Percentiles rank a stretch among this genome's conserved stretches.
Evolutionary conservation across 225 moss, liverwort and hornwort genomes (phyloP).

Genomic region (Takakia lepidozioides): DNA sequence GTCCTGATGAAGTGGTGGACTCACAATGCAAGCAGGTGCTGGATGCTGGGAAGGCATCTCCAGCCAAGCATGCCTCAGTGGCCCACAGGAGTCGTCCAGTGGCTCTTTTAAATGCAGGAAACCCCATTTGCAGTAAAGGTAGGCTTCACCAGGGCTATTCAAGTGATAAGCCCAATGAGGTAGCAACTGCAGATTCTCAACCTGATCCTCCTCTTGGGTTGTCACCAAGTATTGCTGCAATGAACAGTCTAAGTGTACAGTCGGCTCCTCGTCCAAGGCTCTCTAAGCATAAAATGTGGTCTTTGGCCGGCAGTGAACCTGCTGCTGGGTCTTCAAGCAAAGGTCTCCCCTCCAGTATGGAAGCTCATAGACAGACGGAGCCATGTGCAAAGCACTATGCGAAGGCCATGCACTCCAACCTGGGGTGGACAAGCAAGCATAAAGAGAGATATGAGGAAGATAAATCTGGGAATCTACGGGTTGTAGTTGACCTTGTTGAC

Average conservation of each 20-base stretch:
- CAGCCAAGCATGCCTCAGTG: conserved; percentile 2
- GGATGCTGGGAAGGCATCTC: background rate
- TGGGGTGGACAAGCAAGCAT: background rate
- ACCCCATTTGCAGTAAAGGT: background rate
- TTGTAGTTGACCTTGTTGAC: conserved; percentile 35
- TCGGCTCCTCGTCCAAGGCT: too few relatives aligned
- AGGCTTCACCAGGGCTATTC: background rate
- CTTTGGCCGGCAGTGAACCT: too few relatives aligned
- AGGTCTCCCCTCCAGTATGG: background rate
- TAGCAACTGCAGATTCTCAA: too few relatives aligned
- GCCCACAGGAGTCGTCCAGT: background rate
- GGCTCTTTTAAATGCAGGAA: conserved; percentile 1
- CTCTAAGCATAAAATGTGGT: too few relatives aligned
- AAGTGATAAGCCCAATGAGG: too few relatives aligned
- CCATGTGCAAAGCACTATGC: background rate
- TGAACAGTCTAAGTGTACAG: too few relatives aligned
- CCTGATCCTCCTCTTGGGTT: too few relatives aligned
- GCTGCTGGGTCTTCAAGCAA: background rate
- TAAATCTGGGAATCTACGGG: conserved; percentile 16
- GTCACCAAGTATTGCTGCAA: too few relatives aligned
- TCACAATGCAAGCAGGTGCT: conserved; percentile 8
- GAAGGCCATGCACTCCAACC: background rate
- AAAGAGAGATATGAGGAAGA: conserved; percentile 24
- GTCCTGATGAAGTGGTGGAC: conserved; percentile 15
- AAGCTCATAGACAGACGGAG: conserved; percentile 2